Conservation (phyloP, 306 rosid genomes). For the Medicago truncatula region DNA sequence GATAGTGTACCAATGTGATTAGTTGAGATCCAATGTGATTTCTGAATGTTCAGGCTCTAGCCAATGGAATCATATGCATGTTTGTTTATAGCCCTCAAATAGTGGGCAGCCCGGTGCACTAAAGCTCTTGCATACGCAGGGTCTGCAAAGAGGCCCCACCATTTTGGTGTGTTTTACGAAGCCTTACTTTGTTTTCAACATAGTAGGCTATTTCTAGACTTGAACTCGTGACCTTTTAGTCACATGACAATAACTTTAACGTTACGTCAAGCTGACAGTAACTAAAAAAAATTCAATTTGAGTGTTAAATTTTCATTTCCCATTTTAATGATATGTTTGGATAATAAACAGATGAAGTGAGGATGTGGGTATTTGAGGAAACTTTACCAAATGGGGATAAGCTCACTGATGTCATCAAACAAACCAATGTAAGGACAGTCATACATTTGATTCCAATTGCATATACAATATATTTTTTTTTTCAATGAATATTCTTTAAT, state of each 20-base stretch:
- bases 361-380: slow-evolving; percentile 97
- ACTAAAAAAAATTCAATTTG: no score
- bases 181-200: no score
- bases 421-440: slow-evolving; percentile 65
- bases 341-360: slow-evolving; percentile 74
- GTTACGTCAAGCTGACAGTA: no score
- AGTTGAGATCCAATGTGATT: neutral
- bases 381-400: slow-evolving; percentile 75
- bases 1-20: neutral
- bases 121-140: no score
- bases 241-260: no score
- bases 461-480: slow-evolving; percentile 1
- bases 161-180: no score
- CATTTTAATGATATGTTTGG: slow-evolving; percentile 24
- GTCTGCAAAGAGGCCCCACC: no score
- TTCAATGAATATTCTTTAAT: slow-evolving; percentile 6
- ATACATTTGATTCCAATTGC: slow-evolving; percentile 13
- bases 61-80: neutral
- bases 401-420: slow-evolving; percentile 81
- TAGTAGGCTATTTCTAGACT: no score
- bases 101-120: no score
- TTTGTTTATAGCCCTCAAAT: neutral
- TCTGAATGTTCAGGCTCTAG: neutral
- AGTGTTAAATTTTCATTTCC: neutral
- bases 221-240: no score